Conservation (phyloP, 305 asterid genomes). For the Fraxinus nigra region DNA sequence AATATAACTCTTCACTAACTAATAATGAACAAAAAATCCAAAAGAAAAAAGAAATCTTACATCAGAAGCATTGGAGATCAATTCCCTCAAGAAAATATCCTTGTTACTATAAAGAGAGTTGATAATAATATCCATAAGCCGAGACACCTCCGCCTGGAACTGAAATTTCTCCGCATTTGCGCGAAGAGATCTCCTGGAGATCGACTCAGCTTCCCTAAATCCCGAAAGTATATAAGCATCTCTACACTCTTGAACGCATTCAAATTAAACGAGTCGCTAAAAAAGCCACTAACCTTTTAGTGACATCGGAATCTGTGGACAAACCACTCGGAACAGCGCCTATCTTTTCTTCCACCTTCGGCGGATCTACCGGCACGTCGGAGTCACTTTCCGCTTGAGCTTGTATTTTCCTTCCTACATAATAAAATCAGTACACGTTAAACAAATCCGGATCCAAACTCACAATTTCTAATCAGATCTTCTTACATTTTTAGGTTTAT, state of each 20-base stretch:
- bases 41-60: constrained; percentile 40
- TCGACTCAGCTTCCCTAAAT: constrained; percentile 81
- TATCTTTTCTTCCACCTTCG: constrained; percentile 86
- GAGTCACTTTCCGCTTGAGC: constrained; percentile 76
- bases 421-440: not conserved
- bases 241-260: not conserved
- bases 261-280: not conserved
- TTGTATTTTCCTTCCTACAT: constrained; percentile 65
- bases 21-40: not conserved
- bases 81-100: constrained; percentile 91
- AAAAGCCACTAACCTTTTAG: constrained; percentile 47
- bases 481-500: not conserved
- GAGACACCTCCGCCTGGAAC: constrained; percentile 96
- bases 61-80: constrained; percentile 98
- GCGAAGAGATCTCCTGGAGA: constrained; percentile 66
- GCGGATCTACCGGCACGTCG: constrained; percentile 78
- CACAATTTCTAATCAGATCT: not conserved
- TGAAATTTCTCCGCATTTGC: constrained; percentile 78
- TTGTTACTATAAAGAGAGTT: constrained; percentile 96
- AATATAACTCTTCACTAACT: not conserved
- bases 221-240: constrained; percentile 15
- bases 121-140: constrained; percentile 92
- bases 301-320: constrained; percentile 88
- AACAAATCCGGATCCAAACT: not conserved
- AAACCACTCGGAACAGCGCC: constrained; percentile 82